A percentile compares a stretch with the other conserved stretches of the same genome.
Evolutionary conservation across 306 rosid species (phyloP).

Genomic region (Vicia villosa): DNA sequence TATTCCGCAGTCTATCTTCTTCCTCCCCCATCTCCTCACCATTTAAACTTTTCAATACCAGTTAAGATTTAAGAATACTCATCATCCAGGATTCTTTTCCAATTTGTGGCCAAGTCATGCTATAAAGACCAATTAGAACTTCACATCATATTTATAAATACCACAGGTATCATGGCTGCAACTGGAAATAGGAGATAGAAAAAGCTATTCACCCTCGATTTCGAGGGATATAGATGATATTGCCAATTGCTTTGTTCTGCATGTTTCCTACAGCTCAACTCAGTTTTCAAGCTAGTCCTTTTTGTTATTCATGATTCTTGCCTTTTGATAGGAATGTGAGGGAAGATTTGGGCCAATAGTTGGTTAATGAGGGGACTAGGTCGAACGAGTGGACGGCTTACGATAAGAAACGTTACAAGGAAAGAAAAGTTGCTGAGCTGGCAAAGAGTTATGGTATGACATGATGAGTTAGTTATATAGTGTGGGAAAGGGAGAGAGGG

Average conservation of each 20-base stretch:
- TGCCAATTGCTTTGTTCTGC: not conserved
- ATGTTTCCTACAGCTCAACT: not conserved
- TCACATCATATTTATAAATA: not conserved
- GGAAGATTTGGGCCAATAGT: no score
- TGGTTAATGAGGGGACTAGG: no score
- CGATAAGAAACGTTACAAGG: no score
- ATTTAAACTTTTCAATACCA: constrained; percentile 11
- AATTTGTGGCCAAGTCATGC: constrained; percentile 6
- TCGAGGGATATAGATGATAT: not conserved
- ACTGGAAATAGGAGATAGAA: not conserved
- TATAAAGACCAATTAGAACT: constrained; percentile 26
- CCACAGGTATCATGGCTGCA: not conserved
- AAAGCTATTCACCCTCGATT: not conserved
- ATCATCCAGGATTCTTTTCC: constrained; percentile 2
- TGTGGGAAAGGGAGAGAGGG: no score
- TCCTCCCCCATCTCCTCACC: constrained; percentile 7
- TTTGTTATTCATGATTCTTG: not conserved
- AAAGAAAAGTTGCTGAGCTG: no score
- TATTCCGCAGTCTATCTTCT: constrained; percentile 5
- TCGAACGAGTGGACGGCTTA: no score
- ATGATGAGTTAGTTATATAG: no score
- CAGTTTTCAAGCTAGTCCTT: not conserved
- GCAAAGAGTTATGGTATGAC: no score
- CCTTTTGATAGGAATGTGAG: no score
- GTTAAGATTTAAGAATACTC: constrained; percentile 8